A percentile compares a stretch with the other conserved stretches of the same genome.
Evolutionary conservation across 768 basidiomycete species (phyloP).

Genomic region (Mycena maculata): DNA sequence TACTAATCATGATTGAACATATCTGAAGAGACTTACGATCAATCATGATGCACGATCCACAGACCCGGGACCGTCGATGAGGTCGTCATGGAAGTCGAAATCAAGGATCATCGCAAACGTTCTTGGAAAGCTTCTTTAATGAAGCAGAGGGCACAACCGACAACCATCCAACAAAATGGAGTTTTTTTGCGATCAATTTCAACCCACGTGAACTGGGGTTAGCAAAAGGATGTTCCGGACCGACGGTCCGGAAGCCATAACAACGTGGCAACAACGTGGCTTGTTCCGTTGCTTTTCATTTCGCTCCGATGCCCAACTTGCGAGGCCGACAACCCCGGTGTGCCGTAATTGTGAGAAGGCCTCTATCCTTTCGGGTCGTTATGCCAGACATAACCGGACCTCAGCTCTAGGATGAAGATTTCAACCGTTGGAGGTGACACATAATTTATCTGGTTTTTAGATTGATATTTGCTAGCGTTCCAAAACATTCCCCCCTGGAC

Average conservation of each 20-base stretch:
- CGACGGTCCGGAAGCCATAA: constrained; percentile 40
- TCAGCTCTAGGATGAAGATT: background rate
- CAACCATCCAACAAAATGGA: constrained; percentile 14
- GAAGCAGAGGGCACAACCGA: constrained; percentile 13
- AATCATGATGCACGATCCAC: background rate
- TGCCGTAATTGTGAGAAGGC: constrained; percentile 6
- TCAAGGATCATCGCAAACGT: constrained; percentile 4
- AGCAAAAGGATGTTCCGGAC: constrained; percentile 38
- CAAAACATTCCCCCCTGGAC: no score
- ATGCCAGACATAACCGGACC: constrained; percentile 2
- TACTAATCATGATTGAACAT: background rate
- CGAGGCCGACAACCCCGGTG: constrained; percentile 43
- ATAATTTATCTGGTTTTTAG: no score
- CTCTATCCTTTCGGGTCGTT: constrained; percentile 23
- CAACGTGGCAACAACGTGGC: constrained; percentile 55
- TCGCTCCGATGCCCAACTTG: constrained; percentile 15
- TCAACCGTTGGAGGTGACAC: no score
- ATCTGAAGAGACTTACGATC: no score
- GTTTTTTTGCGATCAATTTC: background rate
- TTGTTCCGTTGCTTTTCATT: constrained; percentile 49
- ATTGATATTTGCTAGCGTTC: no score
- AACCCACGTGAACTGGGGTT: constrained; percentile 30
- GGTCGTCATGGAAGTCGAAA: constrained; percentile 23
- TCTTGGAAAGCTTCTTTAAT: constrained; percentile 22
- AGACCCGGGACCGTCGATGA: background rate